Evolutionary conservation across 2,329 filamentous ascomycete genomes (phyloP).

Genomic region (Seiridium unicorne): DNA sequence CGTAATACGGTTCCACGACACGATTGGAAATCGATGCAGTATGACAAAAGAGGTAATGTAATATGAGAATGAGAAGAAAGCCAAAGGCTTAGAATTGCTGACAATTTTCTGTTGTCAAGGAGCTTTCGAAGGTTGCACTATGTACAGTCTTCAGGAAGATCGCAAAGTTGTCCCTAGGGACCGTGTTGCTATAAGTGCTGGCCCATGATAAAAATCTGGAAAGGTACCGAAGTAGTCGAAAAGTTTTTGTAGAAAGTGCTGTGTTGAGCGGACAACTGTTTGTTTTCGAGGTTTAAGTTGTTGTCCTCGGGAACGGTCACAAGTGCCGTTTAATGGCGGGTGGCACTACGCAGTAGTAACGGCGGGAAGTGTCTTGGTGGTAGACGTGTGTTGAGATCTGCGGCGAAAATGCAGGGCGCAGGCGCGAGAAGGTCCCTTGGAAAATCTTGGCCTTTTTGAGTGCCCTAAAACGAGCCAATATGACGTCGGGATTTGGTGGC

Average conservation of each 20-base stretch:
- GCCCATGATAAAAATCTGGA: constrained; percentile 18
- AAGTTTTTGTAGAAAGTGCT: neutral
- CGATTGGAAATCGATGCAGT: neutral
- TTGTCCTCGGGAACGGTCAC: neutral
- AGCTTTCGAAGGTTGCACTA: constrained; percentile 15
- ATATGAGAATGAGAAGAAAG: neutral
- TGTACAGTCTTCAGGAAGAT: constrained; percentile 23
- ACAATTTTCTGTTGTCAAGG: constrained; percentile 9
- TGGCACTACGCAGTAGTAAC: neutral
- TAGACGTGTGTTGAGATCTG: constrained; percentile 2
- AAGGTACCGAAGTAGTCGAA: constrained; percentile 2
- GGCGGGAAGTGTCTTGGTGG: constrained; percentile 1
- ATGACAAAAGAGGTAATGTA: neutral
- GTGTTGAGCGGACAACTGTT: neutral
- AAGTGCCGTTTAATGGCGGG: constrained; percentile 1
- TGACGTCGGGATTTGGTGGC: constrained; percentile 4
- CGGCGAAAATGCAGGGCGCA: constrained; percentile 1
- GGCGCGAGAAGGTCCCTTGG: constrained; percentile 4
- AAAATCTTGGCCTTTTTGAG: constrained; percentile 7
- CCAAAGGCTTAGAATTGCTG: neutral
- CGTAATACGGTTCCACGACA: neutral
- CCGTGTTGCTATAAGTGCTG: constrained; percentile 36
- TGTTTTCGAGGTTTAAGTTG: neutral
- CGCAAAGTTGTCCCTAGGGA: constrained; percentile 37
- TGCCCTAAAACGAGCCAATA: neutral